Evolutionary conservation across 352 stramenopile genomes (phyloP).

Genomic region (Phytophthora pinifolia): DNA sequence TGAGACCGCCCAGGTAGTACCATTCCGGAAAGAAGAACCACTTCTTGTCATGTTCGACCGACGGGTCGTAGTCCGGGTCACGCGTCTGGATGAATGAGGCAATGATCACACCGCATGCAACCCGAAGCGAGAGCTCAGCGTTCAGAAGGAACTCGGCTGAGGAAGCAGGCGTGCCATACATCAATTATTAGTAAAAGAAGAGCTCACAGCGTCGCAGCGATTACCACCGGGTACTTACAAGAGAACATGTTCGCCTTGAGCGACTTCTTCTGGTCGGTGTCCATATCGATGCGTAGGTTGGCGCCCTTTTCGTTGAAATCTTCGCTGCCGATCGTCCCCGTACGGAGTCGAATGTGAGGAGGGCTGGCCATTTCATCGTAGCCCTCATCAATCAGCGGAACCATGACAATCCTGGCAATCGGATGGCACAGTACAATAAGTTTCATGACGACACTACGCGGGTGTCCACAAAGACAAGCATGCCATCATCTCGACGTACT

Average conservation of each 20-base stretch:
- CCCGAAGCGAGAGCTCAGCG: conserved; percentile 64
- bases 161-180: neutral
- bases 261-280: conserved; percentile 55
- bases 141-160: conserved; percentile 71
- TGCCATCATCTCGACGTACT: conserved; percentile 25
- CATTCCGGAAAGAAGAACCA: conserved; percentile 72
- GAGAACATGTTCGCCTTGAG: conserved; percentile 54
- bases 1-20: conserved; percentile 64
- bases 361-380: conserved; percentile 35
- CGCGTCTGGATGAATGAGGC: conserved; percentile 71
- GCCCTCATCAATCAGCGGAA: conserved; percentile 30
- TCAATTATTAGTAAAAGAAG: neutral
- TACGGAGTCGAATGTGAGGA: conserved; percentile 37
- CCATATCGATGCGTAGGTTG: conserved; percentile 70
- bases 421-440: conserved; percentile 11
- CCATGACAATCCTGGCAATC: conserved; percentile 15
- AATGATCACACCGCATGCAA: conserved; percentile 65
- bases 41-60: conserved; percentile 51
- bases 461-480: conserved; percentile 7
- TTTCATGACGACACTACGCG: neutral
- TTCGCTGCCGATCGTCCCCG: conserved; percentile 54
- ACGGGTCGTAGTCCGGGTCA: conserved; percentile 45
- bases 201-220: neutral
- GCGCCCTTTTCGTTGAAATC: conserved; percentile 62
- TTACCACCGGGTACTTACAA: conserved; percentile 35